Base-by-base conservation (phyloP, 768 basidiomycete species). In the Arthromyces matolae region DNA sequence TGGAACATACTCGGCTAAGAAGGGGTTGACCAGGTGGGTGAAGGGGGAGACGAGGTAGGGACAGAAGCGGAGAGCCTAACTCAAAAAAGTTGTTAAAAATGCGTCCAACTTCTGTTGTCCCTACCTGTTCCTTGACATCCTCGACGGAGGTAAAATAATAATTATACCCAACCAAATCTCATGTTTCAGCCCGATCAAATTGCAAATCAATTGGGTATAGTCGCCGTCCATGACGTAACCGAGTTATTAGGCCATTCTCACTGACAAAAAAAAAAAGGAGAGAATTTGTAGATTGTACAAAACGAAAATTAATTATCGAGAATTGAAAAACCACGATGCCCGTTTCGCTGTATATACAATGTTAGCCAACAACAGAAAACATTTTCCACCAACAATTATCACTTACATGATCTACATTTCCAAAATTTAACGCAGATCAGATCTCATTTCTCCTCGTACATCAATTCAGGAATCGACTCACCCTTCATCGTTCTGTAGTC, bases 321-420 rank as follows among this genome's bases (percentile, higher is more conserved):
- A 83, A 66, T 85, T 87, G 77, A 93, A 93, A 71, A 93, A 93
- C 90, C 90, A 93, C 49, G 90, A 93, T 43, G 90, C 88, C 52
- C 90, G 88, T 72, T 93, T 93, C 55, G 87, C 89, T 89, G 68
- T 31, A 58, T 9, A 20, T 10, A 12, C 27, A 9, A 16, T 19
- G 44, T 64, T 31, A 60, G 54, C 31, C 49, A n/a, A n/a, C n/a
- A n/a, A n/a, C n/a, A n/a, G n/a, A 42, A 49, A 49, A 38, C 43
- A 48, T 60, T n/a, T 54, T 53, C 46, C 39, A 25, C 23, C 50
- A 51, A 36, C 45, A 22, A 47, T 52, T 55, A 51, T 53, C 50
- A 63, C 69, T 60, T 58, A 73, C 71, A 71, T 64, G 68, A 69
- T 63, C 69, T 70, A 60, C 63, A 54, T 42, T 27, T 5, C n/a